A percentile compares a stretch with the other conserved stretches of the same genome.
Evolutionary conservation across 2,329 filamentous ascomycete species (phyloP).

Genomic region (Akanthomyces muscarius): DNA sequence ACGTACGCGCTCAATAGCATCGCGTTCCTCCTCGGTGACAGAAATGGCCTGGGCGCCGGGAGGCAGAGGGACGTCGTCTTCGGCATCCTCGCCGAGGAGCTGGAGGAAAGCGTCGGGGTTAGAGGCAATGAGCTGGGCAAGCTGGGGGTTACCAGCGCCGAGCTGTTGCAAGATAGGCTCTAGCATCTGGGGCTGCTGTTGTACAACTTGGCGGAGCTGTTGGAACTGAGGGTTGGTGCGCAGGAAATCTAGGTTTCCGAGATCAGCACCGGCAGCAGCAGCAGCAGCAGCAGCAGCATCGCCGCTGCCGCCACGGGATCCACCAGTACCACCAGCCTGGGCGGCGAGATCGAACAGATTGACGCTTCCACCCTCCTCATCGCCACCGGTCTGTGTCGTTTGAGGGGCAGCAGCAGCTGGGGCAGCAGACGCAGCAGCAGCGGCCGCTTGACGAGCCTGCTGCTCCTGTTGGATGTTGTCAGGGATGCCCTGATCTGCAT

Average conservation of each 20-base stretch:
- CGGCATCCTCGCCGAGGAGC: conserved; percentile 80
- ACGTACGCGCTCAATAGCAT: conserved; percentile 88
- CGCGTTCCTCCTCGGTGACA: conserved; percentile 93
- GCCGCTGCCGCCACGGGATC: conserved; percentile 38
- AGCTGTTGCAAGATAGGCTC: conserved; percentile 97
- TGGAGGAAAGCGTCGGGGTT: conserved; percentile 93
- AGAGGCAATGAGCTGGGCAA: conserved; percentile 85
- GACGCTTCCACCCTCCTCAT: conserved; percentile 63
- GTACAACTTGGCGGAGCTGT: conserved; percentile 92
- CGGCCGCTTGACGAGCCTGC: conserved; percentile 43
- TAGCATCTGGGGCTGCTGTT: conserved; percentile 97
- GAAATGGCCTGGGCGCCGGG: conserved; percentile 85
- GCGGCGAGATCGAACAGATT: conserved; percentile 94
- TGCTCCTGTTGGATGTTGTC: conserved; percentile 75
- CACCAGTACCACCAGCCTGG: conserved; percentile 54
- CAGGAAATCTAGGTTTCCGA: conserved; percentile 86
- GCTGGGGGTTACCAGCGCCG: conserved; percentile 87
- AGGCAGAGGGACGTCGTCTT: conserved; percentile 78
- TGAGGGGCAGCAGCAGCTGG: conserved; percentile 38
- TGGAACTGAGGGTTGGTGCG: conserved; percentile 97
- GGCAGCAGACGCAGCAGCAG: conserved; percentile 41
- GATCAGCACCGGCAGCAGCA: conserved; percentile 42
- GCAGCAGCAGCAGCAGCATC: conserved; percentile 45
- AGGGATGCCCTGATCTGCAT: conserved; percentile 70
- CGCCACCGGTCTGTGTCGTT: conserved; percentile 39